Percentiles rank a stretch among this genome's conserved stretches.
Evolutionary conservation across 108 stramenopile genomes (phyloP).

Genomic region (Fistulifera pelliculosa): DNA sequence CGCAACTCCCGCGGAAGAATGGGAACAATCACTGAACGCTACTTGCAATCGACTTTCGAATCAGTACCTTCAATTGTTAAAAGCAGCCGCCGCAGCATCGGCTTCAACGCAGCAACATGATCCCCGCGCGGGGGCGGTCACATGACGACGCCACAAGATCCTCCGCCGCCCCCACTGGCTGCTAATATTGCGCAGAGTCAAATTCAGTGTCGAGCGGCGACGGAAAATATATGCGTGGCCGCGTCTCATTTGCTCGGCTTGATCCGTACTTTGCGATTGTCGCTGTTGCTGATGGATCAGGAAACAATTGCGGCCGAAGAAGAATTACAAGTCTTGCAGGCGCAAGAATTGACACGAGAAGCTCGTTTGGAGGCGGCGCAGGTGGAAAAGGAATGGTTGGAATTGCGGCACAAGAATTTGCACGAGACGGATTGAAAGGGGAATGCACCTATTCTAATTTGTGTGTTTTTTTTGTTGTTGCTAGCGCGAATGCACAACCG

Average conservation of each 20-base stretch:
- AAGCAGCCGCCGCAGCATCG: conserved; percentile 52
- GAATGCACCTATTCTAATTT: too few relatives aligned
- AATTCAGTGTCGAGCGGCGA: conserved; percentile 61
- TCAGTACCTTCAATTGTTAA: conserved; percentile 68
- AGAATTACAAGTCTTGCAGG: conserved; percentile 53
- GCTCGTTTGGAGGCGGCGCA: conserved; percentile 40
- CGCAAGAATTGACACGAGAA: conserved; percentile 25
- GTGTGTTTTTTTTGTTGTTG: too few relatives aligned
- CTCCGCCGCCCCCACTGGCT: conserved; percentile 73
- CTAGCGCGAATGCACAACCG: too few relatives aligned
- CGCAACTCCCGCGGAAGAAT: conserved; percentile 63
- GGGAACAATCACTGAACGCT: conserved; percentile 66
- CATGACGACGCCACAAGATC: conserved; percentile 59
- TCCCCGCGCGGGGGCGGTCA: conserved; percentile 56
- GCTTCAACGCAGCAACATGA: conserved; percentile 16
- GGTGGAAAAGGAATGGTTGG: conserved; percentile 57
- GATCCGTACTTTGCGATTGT: conserved; percentile 71
- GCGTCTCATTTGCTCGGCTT: conserved; percentile 59
- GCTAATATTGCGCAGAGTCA: conserved; percentile 40
- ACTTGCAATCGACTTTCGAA: conserved; percentile 79
- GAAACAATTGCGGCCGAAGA: conserved; percentile 68
- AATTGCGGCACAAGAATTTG: conserved; percentile 31
- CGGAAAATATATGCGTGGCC: conserved; percentile 74
- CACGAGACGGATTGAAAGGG: neutral
- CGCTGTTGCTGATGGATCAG: conserved; percentile 71